A percentile compares a stretch with the other conserved stretches of the same genome.
Conservation (phyloP, 768 basidiomycete genomes). For the Suillus subluteus region DNA sequence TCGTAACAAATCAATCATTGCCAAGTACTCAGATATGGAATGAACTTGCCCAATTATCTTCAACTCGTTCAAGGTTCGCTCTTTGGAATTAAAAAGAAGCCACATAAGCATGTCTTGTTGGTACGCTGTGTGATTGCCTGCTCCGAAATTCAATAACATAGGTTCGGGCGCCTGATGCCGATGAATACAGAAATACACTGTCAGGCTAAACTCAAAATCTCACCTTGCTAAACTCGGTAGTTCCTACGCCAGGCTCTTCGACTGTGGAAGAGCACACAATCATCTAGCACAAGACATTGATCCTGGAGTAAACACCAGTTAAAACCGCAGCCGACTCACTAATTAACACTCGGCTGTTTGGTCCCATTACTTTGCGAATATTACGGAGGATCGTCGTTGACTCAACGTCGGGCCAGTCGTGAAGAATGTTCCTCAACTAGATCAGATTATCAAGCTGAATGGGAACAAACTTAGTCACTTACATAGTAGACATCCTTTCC, state of each 20-base stretch:
- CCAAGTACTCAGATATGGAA: background rate
- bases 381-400: slow-evolving; percentile 34
- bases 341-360: slow-evolving; percentile 35
- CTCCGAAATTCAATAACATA: slow-evolving; percentile 36
- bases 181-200: slow-evolving; percentile 7
- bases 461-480: background rate
- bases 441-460: background rate
- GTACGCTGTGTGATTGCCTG: background rate
- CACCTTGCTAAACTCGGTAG: background rate
- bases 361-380: slow-evolving; percentile 31
- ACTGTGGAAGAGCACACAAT: slow-evolving; percentile 23
- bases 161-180: slow-evolving; percentile 43
- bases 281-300: slow-evolving; percentile 19
- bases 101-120: background rate
- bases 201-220: background rate
- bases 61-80: background rate
- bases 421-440: slow-evolving; percentile 34
- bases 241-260: slow-evolving; percentile 9
- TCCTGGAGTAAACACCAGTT: background rate
- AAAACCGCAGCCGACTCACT: slow-evolving; percentile 24
- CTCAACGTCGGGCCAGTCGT: slow-evolving; percentile 41
- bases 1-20: background rate
- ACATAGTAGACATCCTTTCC: slow-evolving; percentile 31
- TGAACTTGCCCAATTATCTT: background rate
- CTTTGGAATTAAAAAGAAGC: background rate